A percentile compares a stretch with the other conserved stretches of the same genome.
Evolutionary conservation across 768 basidiomycete species (phyloP).

Genomic region (Suillus subluteus): DNA sequence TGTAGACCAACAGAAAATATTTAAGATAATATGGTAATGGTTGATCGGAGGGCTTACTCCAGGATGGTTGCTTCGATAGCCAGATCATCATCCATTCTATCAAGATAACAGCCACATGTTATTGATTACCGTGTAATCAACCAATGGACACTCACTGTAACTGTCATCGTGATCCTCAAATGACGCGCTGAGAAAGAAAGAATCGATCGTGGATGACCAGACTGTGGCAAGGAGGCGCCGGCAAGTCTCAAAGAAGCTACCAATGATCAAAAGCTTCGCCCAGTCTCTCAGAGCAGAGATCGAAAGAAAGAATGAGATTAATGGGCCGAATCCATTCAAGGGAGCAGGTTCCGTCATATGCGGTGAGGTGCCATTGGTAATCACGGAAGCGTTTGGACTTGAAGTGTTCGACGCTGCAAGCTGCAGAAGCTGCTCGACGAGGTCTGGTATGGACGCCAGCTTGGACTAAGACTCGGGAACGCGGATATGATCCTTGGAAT

Average conservation of each 20-base stretch:
- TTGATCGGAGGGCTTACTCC: conserved; percentile 43
- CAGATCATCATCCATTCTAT: conserved; percentile 75
- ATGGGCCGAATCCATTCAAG: conserved; percentile 13
- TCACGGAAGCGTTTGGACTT: conserved; percentile 14
- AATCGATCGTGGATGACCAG: conserved; percentile 49
- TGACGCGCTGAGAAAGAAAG: conserved; percentile 64
- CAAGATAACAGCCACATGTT: conserved; percentile 7
- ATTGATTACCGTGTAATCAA: neutral
- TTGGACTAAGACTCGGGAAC: neutral
- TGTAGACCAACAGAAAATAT: conserved; percentile 13
- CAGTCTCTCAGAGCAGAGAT: conserved; percentile 63
- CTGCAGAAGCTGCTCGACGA: conserved; percentile 33
- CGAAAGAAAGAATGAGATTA: conserved; percentile 52
- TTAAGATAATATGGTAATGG: neutral
- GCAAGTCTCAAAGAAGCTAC: conserved; percentile 60
- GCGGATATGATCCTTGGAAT: neutral
- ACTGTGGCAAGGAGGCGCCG: conserved; percentile 48
- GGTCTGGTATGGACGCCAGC: conserved; percentile 33
- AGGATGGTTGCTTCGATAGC: conserved; percentile 64
- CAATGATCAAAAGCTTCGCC: conserved; percentile 63
- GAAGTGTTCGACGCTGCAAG: conserved; percentile 22
- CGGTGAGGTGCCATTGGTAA: conserved; percentile 19
- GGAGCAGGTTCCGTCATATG: conserved; percentile 14
- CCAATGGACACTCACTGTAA: conserved; percentile 46
- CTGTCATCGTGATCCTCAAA: conserved; percentile 63